Percentiles rank a stretch among this genome's conserved stretches.
phyloP scores from a whole-genome alignment of 768 basidiomycete genomes.

The Termitomyces eurrhizus region DNA sequence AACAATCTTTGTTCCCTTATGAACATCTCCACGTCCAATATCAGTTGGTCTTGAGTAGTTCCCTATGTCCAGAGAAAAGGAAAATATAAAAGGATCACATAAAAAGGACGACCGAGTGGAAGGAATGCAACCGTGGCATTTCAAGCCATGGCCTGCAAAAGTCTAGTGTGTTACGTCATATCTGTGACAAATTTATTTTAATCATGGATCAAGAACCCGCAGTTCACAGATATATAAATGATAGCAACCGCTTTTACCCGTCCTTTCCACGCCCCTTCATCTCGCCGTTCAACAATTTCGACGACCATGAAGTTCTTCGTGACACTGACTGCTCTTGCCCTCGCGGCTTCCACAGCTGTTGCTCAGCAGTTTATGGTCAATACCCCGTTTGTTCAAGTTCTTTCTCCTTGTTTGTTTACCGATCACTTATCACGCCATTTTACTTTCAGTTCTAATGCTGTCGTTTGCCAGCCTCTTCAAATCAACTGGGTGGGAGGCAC shows the following conservation, averaged over 20 bases:
- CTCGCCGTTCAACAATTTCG: constrained; percentile 15
- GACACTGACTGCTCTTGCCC: constrained; percentile 34
- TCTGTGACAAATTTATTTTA: constrained; percentile 20
- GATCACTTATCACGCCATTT: constrained; percentile 6
- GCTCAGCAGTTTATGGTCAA: constrained; percentile 48
- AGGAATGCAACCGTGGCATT: constrained; percentile 15
- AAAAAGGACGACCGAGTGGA: not conserved
- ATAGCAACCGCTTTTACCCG: constrained; percentile 18
- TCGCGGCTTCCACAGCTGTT: constrained; percentile 36
- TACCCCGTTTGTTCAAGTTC: constrained; percentile 58
- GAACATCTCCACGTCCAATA: not conserved
- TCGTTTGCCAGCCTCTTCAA: constrained; percentile 55
- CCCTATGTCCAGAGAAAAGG: not conserved
- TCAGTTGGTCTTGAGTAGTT: not conserved
- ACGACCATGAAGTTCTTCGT: constrained; percentile 48
- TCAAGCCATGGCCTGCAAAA: not conserved
- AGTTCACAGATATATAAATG: constrained; percentile 17
- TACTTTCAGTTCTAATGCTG: constrained; percentile 37
- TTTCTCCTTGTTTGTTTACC: not conserved
- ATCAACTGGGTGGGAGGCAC: constrained; percentile 55
- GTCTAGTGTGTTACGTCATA: constrained; percentile 15
- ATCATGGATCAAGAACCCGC: constrained; percentile 3
- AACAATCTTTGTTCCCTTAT: not conserved
- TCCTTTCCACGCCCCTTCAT: constrained; percentile 23
- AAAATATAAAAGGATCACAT: not conserved